These are phyloP conservation scores for Nigrospora oryzae DNA, from an alignment of 2,329 filamentous ascomycete genomes.

Conservation along the genomic window DNA sequence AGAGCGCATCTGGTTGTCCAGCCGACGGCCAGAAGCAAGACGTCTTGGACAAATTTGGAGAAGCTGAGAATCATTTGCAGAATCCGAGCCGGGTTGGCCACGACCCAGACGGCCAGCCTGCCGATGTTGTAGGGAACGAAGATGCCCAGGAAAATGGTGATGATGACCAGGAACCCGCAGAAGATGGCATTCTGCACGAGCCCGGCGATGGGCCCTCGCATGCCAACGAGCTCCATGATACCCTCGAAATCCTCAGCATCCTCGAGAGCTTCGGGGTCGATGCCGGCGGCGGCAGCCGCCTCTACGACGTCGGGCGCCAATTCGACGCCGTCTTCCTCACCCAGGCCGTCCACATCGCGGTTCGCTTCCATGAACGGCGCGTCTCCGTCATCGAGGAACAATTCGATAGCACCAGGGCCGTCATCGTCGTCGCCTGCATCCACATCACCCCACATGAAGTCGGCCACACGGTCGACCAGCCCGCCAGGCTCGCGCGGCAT, in stretches of 20 bases:
- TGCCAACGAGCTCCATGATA: conserved; percentile 89
- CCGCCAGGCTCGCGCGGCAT: conserved; percentile 22
- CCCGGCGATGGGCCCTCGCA: conserved; percentile 85
- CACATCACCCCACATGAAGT: conserved; percentile 56
- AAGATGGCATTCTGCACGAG: conserved; percentile 94
- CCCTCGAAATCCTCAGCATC: conserved; percentile 94
- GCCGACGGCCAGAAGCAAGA: conserved; percentile 57
- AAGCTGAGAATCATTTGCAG: conserved; percentile 63
- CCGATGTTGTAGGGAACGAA: conserved; percentile 91
- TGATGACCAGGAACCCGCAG: conserved; percentile 79
- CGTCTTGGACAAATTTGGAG: conserved; percentile 75
- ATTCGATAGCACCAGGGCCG: conserved; percentile 51
- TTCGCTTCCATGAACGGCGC: conserved; percentile 25
- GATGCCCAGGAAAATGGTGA: conserved; percentile 77
- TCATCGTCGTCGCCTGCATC: conserved; percentile 26
- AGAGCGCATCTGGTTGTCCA: conserved; percentile 35
- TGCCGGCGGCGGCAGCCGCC: conserved; percentile 56
- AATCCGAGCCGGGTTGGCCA: conserved; percentile 73
- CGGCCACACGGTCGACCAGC: conserved; percentile 35
- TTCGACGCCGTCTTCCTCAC: conserved; percentile 28
- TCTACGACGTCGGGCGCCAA: conserved; percentile 46
- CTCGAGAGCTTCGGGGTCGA: conserved; percentile 70
- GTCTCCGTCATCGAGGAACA: conserved; percentile 40
- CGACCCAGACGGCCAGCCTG: conserved; percentile 69
- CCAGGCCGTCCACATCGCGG: conserved; percentile 27